Evolutionary conservation across 495 filamentous ascomycete genomes (phyloP).

Genomic region (Aspergillus affinis): DNA sequence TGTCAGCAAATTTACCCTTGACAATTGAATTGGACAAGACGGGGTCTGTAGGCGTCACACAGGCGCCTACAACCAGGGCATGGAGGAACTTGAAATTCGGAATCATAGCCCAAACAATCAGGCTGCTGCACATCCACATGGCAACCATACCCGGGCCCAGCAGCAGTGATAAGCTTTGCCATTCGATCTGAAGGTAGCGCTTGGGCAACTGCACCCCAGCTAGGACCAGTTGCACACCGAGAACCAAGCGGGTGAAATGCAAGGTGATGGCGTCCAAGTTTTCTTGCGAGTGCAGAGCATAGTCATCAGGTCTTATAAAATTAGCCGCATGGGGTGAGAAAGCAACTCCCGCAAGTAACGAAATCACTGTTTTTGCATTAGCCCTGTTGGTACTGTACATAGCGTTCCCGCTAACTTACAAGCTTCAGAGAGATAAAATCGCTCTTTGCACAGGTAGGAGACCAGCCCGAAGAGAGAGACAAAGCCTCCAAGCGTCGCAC

Average conservation of each 20-base stretch:
- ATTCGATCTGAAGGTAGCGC: constrained; percentile 77
- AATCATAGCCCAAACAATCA: constrained; percentile 77
- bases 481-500: too few species aligned
- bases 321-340: constrained; percentile 79
- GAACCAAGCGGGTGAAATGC: constrained; percentile 82
- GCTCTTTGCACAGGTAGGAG: too few species aligned
- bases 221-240: constrained; percentile 87
- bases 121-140: constrained; percentile 85
- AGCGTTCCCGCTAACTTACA: too few species aligned
- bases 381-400: too few species aligned
- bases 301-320: constrained; percentile 73
- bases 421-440: too few species aligned
- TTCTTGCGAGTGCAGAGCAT: constrained; percentile 60
- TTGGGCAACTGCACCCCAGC: constrained; percentile 88
- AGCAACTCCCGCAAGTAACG: constrained; percentile 71
- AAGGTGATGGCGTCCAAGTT: constrained; percentile 68
- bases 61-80: constrained; percentile 75
- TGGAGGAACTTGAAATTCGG: constrained; percentile 72
- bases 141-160: constrained; percentile 81
- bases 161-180: constrained; percentile 72
- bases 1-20: constrained; percentile 91
- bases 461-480: too few species aligned
- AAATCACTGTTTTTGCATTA: constrained; percentile 66
- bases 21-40: constrained; percentile 87
- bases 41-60: constrained; percentile 90